These are phyloP conservation scores for Brettanomyces custersianus DNA, from an alignment of 805 yeast species.

Conservation along the genomic window DNA sequence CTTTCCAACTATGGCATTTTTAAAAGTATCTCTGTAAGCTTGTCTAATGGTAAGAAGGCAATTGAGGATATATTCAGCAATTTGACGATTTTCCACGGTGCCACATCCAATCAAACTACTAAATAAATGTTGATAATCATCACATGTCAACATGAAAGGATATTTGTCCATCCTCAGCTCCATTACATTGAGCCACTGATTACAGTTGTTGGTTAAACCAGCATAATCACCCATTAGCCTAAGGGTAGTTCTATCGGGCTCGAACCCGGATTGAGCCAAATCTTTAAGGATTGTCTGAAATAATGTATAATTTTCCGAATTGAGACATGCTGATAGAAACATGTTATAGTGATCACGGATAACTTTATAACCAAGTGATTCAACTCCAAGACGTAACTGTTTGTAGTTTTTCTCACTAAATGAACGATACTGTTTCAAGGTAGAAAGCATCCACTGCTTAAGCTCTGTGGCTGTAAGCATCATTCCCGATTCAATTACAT, in stretches of 20 bases:
- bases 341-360: slow-evolving; percentile 2
- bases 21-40: slow-evolving; percentile 8
- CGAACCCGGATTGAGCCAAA: slow-evolving; percentile 1
- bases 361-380: slow-evolving; percentile 8
- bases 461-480: slow-evolving; percentile 13
- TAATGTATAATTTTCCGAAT: background rate
- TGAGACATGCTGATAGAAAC: slow-evolving; percentile 1
- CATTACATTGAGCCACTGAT: slow-evolving; percentile 13
- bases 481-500: slow-evolving; percentile 13
- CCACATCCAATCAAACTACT: slow-evolving; percentile 7
- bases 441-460: slow-evolving; percentile 8
- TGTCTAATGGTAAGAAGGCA: slow-evolving; percentile 11
- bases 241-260: slow-evolving; percentile 14
- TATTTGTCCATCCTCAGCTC: slow-evolving; percentile 12
- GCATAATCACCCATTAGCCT: slow-evolving; percentile 10
- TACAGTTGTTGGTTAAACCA: slow-evolving; percentile 8
- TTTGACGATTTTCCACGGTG: slow-evolving; percentile 6
- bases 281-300: background rate
- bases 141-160: slow-evolving; percentile 8
- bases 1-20: slow-evolving; percentile 3
- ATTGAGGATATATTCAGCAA: slow-evolving; percentile 16
- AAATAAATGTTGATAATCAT: slow-evolving; percentile 11
- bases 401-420: slow-evolving; percentile 10
- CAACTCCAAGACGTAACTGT: slow-evolving; percentile 5
- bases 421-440: slow-evolving; percentile 5